Evolutionary conservation across 148 eudicot genomes (phyloP).

Genomic region (Vaccinium darrowii): DNA sequence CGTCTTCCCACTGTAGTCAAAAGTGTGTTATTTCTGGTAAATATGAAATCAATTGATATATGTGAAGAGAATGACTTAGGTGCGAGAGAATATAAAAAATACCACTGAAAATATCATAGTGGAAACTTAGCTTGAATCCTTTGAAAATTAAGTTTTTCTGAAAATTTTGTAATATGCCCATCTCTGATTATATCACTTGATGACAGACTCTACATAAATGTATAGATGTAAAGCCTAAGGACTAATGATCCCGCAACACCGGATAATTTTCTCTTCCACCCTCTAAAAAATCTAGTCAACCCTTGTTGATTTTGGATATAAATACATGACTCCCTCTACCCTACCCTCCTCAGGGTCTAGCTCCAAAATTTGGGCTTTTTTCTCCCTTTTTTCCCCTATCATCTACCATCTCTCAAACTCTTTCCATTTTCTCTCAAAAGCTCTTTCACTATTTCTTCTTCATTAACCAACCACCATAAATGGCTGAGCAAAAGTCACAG

Average conservation of each 20-base stretch:
- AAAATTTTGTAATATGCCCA: background rate
- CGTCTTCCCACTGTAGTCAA: no score
- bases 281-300: background rate
- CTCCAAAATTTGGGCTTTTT: constrained; percentile 35
- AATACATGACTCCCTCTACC: constrained; percentile 22
- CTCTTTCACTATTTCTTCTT: background rate
- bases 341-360: constrained; percentile 39
- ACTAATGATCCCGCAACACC: background rate
- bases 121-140: background rate
- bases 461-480: constrained; percentile 4
- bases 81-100: no score
- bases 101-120: no score
- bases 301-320: constrained; percentile 12
- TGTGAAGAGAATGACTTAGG: no score
- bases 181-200: background rate
- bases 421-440: background rate
- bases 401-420: background rate
- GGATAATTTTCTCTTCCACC: background rate
- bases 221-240: background rate
- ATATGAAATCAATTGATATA: no score
- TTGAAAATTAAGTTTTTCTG: background rate
- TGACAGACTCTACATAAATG: background rate
- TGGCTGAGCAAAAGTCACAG: constrained; percentile 48
- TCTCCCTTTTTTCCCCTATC: constrained; percentile 19
- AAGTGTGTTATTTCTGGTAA: no score